Percentiles rank a stretch among this genome's conserved stretches.
Evolutionary conservation across 306 rosid species (phyloP).

Genomic region (Chamaecrista fasciculata): DNA sequence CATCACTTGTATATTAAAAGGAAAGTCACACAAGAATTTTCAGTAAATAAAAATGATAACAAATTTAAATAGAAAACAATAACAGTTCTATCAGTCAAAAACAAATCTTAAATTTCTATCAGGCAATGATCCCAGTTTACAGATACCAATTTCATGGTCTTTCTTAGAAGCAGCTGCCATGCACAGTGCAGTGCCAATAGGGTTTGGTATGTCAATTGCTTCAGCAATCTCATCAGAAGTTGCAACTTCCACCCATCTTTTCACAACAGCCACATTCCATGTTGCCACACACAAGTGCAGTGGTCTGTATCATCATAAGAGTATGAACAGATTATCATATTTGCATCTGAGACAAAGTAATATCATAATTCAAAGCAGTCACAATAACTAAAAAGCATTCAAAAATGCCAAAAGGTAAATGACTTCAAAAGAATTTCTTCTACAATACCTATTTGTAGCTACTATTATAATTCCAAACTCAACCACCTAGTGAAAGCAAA

Average conservation of each 20-base stretch:
- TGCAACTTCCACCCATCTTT: constrained; percentile 94
- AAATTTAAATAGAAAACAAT: neutral
- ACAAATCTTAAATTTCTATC: constrained; percentile 22
- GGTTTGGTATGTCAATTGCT: constrained; percentile 76
- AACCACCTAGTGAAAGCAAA: neutral
- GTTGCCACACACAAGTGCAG: constrained; percentile 93
- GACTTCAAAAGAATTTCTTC: neutral
- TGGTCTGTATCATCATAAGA: constrained; percentile 62
- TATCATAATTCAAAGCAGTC: neutral
- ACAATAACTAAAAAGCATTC: neutral
- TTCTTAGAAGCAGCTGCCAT: constrained; percentile 98
- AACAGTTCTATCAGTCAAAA: constrained; percentile 15
- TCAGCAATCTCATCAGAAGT: constrained; percentile 75
- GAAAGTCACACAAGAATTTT: constrained; percentile 7
- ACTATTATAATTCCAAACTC: neutral
- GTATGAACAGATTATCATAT: constrained; percentile 20
- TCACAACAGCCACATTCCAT: constrained; percentile 91
- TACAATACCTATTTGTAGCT: neutral
- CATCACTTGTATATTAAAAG: neutral
- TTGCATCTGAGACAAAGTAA: constrained; percentile 16
- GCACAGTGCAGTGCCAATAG: constrained; percentile 92
- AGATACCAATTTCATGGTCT: constrained; percentile 87
- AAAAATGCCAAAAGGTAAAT: neutral
- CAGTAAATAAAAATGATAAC: neutral
- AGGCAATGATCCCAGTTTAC: constrained; percentile 23